These are phyloP conservation scores for Fusarium phyllophilum DNA, from an alignment of 2,329 filamentous ascomycete genomes.

Conservation along the genomic window DNA sequence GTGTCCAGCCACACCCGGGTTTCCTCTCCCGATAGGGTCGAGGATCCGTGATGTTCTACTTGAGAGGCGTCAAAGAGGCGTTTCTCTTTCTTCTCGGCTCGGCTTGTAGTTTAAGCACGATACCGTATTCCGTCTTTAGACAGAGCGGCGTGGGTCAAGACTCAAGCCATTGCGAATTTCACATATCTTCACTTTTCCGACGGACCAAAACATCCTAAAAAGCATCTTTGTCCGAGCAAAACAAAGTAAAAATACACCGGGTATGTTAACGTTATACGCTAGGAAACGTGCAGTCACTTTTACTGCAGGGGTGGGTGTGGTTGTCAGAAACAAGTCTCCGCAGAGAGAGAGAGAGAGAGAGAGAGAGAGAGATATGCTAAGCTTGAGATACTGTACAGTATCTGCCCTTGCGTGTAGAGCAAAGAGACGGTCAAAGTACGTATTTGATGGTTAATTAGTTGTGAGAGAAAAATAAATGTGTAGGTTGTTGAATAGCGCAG, in stretches of 20 bases:
- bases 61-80: slow-evolving; percentile 32
- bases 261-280: slow-evolving; percentile 21
- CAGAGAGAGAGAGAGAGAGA: background rate
- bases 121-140: background rate
- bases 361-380: background rate
- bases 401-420: background rate
- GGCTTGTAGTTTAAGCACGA: background rate
- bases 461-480: background rate
- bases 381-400: background rate
- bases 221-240: slow-evolving; percentile 14
- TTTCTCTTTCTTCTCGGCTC: slow-evolving; percentile 9
- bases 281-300: slow-evolving; percentile 6
- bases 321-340: slow-evolving; percentile 6
- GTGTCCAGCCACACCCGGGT: slow-evolving; percentile 27
- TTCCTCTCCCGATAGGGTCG: slow-evolving; percentile 20
- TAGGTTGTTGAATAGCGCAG: slow-evolving; percentile 24
- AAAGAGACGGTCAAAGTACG: slow-evolving; percentile 17
- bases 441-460: background rate
- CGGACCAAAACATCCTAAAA: slow-evolving; percentile 8
- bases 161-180: slow-evolving; percentile 21
- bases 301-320: slow-evolving; percentile 29
- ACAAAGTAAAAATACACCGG: slow-evolving; percentile 10
- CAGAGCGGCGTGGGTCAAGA: slow-evolving; percentile 29
- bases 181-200: slow-evolving; percentile 13
- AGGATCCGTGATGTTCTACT: slow-evolving; percentile 27